Evolutionary conservation across 805 yeast species (phyloP).

Genomic region (Kuraishia borneana): DNA sequence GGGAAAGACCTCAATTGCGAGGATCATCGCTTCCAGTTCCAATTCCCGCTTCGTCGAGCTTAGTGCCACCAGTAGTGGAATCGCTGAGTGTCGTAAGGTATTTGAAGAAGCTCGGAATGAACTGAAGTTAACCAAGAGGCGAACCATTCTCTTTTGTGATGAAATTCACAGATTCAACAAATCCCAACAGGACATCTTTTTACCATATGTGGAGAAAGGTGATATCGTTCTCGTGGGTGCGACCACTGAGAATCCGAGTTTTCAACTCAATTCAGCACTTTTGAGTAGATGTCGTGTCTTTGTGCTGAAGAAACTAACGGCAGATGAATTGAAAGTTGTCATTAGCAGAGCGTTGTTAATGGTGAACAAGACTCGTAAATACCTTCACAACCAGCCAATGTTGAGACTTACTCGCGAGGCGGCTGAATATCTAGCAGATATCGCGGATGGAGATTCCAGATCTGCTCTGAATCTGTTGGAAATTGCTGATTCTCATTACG

Average conservation of each 20-base stretch:
- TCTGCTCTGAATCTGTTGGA: slow-evolving; percentile 75
- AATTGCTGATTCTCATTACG: slow-evolving; percentile 44
- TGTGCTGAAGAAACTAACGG: slow-evolving; percentile 42
- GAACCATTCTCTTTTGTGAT: slow-evolving; percentile 75
- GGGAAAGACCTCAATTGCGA: slow-evolving; percentile 73
- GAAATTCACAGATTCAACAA: slow-evolving; percentile 86
- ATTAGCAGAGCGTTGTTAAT: slow-evolving; percentile 46
- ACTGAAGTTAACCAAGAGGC: slow-evolving; percentile 32
- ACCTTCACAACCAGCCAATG: slow-evolving; percentile 36
- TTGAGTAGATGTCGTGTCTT: slow-evolving; percentile 78
- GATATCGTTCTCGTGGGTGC: slow-evolving; percentile 81
- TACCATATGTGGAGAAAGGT: slow-evolving; percentile 81
- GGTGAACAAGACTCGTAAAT: slow-evolving; percentile 47
- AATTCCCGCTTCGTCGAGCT: slow-evolving; percentile 60
- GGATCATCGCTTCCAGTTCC: slow-evolving; percentile 44
- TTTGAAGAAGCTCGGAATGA: slow-evolving; percentile 39
- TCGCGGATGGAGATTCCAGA: slow-evolving; percentile 85
- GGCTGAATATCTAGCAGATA: slow-evolving; percentile 53
- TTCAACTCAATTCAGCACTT: slow-evolving; percentile 71
- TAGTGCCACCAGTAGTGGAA: slow-evolving; percentile 72
- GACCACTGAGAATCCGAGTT: slow-evolving; percentile 93
- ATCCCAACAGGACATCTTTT: slow-evolving; percentile 77
- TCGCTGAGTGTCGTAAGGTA: slow-evolving; percentile 52
- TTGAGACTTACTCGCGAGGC: slow-evolving; percentile 45
- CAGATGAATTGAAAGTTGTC: slow-evolving; percentile 39